phyloP scores from a whole-genome alignment of 306 rosid species.

The Ziziphus jujuba region DNA sequence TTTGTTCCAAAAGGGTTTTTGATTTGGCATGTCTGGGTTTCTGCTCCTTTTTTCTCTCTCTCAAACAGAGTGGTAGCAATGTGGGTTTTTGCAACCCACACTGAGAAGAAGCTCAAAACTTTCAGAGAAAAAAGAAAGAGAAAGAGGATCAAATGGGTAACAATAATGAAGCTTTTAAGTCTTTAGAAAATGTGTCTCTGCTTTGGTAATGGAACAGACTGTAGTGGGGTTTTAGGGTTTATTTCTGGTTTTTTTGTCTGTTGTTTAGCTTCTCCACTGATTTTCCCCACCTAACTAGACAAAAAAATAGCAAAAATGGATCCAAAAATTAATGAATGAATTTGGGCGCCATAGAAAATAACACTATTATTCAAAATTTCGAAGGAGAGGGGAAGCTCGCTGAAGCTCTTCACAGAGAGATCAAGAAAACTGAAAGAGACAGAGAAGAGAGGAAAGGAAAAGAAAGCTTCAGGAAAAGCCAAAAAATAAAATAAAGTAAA shows the following conservation, averaged over 20 bases:
- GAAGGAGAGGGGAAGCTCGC: constrained; percentile 8
- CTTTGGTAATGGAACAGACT: neutral
- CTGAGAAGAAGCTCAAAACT: neutral
- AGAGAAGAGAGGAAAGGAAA: constrained; percentile 7
- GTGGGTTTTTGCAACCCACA: neutral
- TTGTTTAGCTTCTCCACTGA: neutral
- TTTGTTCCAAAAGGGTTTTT: constrained; percentile 15
- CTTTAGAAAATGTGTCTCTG: constrained; percentile 18
- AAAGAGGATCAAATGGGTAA: neutral
- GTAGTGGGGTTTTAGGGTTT: constrained; percentile 2
- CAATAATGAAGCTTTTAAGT: constrained; percentile 3
- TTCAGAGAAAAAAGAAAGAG: neutral
- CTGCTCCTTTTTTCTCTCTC: constrained; percentile 5
- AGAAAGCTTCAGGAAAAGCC: constrained; percentile 3
- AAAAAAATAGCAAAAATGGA: constrained; percentile 4
- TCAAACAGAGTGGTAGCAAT: neutral
- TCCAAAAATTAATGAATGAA: neutral
- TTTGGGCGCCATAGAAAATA: neutral
- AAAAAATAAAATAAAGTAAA: neutral
- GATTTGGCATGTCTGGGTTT: constrained; percentile 32
- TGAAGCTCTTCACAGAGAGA: neutral
- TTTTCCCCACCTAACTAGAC: neutral
- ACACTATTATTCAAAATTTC: neutral
- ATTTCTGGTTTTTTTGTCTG: constrained; percentile 2
- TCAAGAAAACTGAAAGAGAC: neutral